Conservation (phyloP, 306 rosid species). For the Glycyrrhiza uralensis region DNA sequence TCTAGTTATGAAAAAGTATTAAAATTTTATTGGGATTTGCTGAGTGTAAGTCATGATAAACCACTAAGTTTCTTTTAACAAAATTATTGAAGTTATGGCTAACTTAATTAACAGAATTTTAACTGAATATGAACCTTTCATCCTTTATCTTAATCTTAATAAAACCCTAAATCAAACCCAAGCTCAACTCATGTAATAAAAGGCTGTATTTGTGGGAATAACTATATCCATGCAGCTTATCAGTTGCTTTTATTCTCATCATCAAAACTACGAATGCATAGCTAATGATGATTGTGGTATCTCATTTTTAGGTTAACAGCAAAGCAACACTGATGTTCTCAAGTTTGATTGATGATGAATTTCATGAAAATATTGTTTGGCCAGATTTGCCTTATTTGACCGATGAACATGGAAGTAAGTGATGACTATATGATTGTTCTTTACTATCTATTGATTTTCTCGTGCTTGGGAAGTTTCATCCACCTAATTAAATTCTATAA, state of each 20-base stretch:
- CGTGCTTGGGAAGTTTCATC: slow-evolving; percentile 21
- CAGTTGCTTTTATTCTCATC: slow-evolving; percentile 8
- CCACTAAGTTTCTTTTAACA: neutral
- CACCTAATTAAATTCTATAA: slow-evolving; percentile 30
- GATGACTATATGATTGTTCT: slow-evolving; percentile 28
- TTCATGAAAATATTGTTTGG: slow-evolving; percentile 78
- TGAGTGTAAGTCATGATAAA: neutral
- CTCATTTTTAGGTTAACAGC: slow-evolving; percentile 72
- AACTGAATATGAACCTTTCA: slow-evolving; percentile 2
- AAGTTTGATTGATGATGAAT: slow-evolving; percentile 61
- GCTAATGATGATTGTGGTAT: slow-evolving; percentile 41
- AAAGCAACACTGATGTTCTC: slow-evolving; percentile 88
- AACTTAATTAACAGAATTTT: neutral
- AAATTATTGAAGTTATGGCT: neutral
- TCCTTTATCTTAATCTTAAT: neutral
- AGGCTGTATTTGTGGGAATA: slow-evolving; percentile 15
- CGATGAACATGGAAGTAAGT: slow-evolving; percentile 96
- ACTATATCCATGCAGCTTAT: neutral
- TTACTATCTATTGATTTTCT: slow-evolving; percentile 9
- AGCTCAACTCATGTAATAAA: neutral
- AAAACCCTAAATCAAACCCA: neutral
- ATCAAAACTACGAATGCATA: slow-evolving; percentile 13
- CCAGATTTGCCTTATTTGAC: slow-evolving; percentile 93
- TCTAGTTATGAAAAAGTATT: slow-evolving; percentile 3
- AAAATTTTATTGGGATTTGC: neutral